Evolutionary conservation across 768 basidiomycete species (phyloP), one percentile per base, ranked within the genome.

Genomic region (Kwoniella botswanensis): DNA sequence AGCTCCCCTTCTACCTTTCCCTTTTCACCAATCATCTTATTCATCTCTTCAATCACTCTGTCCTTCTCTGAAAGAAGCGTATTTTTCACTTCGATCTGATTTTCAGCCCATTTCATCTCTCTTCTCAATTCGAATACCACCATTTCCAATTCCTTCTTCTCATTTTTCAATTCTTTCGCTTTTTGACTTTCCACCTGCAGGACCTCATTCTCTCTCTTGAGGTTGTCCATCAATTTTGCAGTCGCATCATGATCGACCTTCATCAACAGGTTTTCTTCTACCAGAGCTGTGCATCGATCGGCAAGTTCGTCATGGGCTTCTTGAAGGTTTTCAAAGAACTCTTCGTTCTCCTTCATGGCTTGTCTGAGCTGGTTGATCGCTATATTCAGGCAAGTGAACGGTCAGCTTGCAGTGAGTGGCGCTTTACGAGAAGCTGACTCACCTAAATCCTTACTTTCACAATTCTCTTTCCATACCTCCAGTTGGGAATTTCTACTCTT

Each of bases 271-370:
- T 66, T 43, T 24, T 73, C 56, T 29, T 71, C 64, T 35, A 60
- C 73, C 3, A 75, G 67, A 4, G 41, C 13, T 1, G 72, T 53
- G 43, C 54, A 66, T 43, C 63, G 68, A 24, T 75, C 72, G 3
- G 74, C 72, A 2, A 76, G 64, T 0, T 62, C 21, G 35, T 76
- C 76, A 55, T 79, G 72, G 0, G 74, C 68, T 6, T 64, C 62
- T 56, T 77, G 73, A 6, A 79, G 60, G 2, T 57, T 54, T 18
- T 76, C 73, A 53, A 74, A 73, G 53, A 67, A 70, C 13, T 74
- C 71, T 58, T 79, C 76, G 68, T 77, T 79, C 59, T 79, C 78
- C 22, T 26, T 52, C 35, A 68, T 71, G 29, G 69, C 52, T 12
- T 53, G 59, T 50, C 53, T 18, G 35, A 66, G 66, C 62, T 74